phyloP scores from a whole-genome alignment of 176 grass and related monocot species.

The Cymbopogon citratus region DNA sequence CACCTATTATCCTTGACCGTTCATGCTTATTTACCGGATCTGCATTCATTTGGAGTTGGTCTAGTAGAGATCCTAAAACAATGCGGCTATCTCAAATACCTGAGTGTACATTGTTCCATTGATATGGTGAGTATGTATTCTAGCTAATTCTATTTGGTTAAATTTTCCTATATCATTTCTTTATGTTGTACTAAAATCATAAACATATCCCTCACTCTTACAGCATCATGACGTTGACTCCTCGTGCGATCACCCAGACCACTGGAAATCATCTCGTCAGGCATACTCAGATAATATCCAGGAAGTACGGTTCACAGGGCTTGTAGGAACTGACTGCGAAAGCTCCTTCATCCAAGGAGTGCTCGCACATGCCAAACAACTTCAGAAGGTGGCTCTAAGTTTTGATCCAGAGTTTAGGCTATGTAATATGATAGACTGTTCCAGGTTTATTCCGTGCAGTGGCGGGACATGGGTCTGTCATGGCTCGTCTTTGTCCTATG shows the following conservation, averaged over 20 bases:
- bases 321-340: neutral
- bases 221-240: neutral
- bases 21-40: neutral
- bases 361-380: neutral
- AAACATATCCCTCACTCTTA: neutral
- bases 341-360: neutral
- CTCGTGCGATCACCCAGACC: neutral
- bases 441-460: too few relatives aligned
- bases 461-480: too few relatives aligned
- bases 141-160: too few relatives aligned
- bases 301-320: neutral
- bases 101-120: too few relatives aligned
- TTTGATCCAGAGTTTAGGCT: too few relatives aligned
- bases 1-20: neutral
- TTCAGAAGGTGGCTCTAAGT: too few relatives aligned
- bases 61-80: neutral
- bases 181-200: neutral
- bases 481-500: too few relatives aligned
- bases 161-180: neutral
- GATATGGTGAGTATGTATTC: too few relatives aligned
- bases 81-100: too few relatives aligned
- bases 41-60: neutral
- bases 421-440: too few relatives aligned
- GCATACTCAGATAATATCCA: neutral
- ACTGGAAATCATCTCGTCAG: neutral